phyloP scores from a whole-genome alignment of 176 grass and related monocot genomes.

The Metroxylon sagu region DNA sequence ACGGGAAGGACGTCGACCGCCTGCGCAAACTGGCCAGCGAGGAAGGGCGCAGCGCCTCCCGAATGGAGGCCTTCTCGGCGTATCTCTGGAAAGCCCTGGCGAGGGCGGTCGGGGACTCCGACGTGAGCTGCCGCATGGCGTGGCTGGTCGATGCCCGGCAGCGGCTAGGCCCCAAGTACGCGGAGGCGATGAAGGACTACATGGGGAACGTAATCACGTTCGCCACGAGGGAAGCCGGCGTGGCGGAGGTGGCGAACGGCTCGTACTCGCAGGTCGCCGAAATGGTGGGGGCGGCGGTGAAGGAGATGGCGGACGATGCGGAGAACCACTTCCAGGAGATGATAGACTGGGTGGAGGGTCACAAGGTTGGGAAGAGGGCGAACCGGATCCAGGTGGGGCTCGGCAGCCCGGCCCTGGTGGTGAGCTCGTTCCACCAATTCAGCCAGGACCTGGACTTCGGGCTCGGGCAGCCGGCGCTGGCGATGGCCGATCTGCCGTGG shows the following conservation, averaged over 20 bases:
- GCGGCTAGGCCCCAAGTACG: constrained; percentile 25
- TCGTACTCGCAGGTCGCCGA: constrained; percentile 30
- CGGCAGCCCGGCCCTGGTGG: constrained; percentile 38
- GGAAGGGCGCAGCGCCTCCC: constrained; percentile 17
- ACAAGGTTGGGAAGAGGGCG: constrained; percentile 53
- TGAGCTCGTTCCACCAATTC: constrained; percentile 47
- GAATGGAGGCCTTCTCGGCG: constrained; percentile 50
- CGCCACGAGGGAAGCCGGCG: constrained; percentile 29
- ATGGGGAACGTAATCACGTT: constrained; percentile 61
- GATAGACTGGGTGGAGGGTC: constrained; percentile 73
- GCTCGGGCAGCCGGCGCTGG: constrained; percentile 33
- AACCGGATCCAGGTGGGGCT: constrained; percentile 49
- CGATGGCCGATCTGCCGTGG: constrained; percentile 41
- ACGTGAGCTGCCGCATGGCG: constrained; percentile 46
- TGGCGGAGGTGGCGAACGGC: constrained; percentile 6
- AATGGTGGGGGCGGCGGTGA: constrained; percentile 26
- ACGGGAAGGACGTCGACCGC: constrained; percentile 31
- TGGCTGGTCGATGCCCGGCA: constrained; percentile 60
- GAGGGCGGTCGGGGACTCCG: constrained; percentile 14
- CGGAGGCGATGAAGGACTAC: constrained; percentile 14
- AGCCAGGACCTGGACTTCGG: constrained; percentile 43
- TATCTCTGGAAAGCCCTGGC: constrained; percentile 69
- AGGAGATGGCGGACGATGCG: constrained; percentile 17
- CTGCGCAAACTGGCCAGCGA: constrained; percentile 30
- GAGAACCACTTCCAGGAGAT: constrained; percentile 54